Conservation (phyloP, 129 eudicot genomes). For the Deinandra increscens region DNA sequence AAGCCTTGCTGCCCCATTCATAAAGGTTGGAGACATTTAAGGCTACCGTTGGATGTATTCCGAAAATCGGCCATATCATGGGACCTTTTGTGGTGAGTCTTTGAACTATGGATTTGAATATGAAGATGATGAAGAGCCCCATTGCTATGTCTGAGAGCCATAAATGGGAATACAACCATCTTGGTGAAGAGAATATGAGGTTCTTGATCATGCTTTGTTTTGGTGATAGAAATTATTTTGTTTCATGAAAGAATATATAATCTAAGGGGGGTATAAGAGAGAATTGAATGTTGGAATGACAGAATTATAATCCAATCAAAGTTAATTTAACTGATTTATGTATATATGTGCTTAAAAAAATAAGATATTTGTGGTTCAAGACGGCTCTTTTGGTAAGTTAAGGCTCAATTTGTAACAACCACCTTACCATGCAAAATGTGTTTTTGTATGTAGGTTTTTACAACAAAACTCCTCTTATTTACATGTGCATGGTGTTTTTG, state of each 20-base stretch:
- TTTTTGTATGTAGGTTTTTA: constrained; percentile 21
- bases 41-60: constrained; percentile 42
- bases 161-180: constrained; percentile 32
- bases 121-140: constrained; percentile 35
- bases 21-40: constrained; percentile 25
- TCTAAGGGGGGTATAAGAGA: constrained; percentile 3
- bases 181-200: constrained; percentile 34
- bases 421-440: constrained; percentile 30
- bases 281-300: background rate
- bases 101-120: constrained; percentile 35
- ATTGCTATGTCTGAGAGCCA: constrained; percentile 41
- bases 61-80: constrained; percentile 61
- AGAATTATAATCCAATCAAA: background rate
- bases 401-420: constrained; percentile 36
- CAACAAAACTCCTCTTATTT: constrained; percentile 16
- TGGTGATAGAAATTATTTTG: constrained; percentile 13
- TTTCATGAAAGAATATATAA: constrained; percentile 22
- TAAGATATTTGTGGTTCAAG: constrained; percentile 20
- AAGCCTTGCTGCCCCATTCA: constrained; percentile 49
- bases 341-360: background rate
- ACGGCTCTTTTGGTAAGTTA: constrained; percentile 33
- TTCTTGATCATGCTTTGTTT: constrained; percentile 18
- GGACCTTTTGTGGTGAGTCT: constrained; percentile 55
- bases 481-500: constrained; percentile 10
- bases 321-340: constrained; percentile 10